Percentiles rank a stretch among this genome's conserved stretches.
Evolutionary conservation across 306 rosid species (phyloP).

Genomic region (Carpinus viminea): DNA sequence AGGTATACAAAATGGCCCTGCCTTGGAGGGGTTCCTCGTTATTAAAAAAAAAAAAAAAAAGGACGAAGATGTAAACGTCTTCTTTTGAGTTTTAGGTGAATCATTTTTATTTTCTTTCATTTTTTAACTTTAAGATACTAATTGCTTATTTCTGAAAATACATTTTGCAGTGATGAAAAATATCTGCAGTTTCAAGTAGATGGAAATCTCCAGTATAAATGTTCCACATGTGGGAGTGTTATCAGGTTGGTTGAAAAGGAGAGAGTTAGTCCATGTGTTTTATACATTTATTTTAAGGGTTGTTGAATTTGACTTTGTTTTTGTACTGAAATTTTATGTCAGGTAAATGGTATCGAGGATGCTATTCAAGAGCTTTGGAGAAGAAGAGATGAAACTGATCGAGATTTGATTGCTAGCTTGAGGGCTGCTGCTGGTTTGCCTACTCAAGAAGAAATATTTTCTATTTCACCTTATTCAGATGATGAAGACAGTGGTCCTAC

Average conservation of each 20-base stretch:
- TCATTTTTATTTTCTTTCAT: neutral
- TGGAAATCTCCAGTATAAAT: slow-evolving; percentile 89
- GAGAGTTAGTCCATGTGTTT: neutral
- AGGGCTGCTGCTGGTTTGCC: slow-evolving; percentile 97
- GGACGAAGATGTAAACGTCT: no score
- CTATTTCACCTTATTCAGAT: slow-evolving; percentile 87
- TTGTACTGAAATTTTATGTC: slow-evolving; percentile 22
- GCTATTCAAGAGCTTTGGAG: slow-evolving; percentile 97
- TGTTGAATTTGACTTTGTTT: slow-evolving; percentile 16
- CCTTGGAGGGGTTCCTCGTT: no score
- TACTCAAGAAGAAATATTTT: slow-evolving; percentile 86
- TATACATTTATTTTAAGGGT: neutral
- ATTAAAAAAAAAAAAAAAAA: no score
- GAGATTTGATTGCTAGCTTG: slow-evolving; percentile 74
- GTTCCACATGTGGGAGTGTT: slow-evolving; percentile 94
- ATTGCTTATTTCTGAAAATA: slow-evolving; percentile 26
- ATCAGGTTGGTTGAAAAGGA: slow-evolving; percentile 54
- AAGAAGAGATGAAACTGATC: slow-evolving; percentile 79
- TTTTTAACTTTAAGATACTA: neutral
- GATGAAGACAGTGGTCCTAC: slow-evolving; percentile 80
- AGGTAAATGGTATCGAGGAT: slow-evolving; percentile 92
- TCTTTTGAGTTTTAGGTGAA: neutral
- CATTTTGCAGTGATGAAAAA: slow-evolving; percentile 80
- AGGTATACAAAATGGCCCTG: no score
- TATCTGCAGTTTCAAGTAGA: slow-evolving; percentile 91